phyloP scores from a whole-genome alignment of 1,284 basidiomycete species.

The Cutaneotrichosporon cyanovorans region DNA sequence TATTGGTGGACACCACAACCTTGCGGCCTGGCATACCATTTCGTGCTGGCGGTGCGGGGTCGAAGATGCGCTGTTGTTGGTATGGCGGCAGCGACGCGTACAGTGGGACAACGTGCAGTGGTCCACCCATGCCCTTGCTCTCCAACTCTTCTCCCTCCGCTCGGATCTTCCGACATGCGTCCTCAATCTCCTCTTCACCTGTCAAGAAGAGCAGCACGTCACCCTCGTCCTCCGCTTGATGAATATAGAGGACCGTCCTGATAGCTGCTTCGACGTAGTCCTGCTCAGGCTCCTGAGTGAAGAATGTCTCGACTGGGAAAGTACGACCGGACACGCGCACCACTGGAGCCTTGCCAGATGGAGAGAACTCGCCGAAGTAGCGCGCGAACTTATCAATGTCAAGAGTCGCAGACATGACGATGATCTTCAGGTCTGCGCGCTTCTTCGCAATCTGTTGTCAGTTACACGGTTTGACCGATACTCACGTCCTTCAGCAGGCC shows the following conservation, averaged over 20 bases:
- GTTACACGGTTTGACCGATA: slow-evolving; percentile 43
- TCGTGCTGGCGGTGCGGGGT: slow-evolving; percentile 57
- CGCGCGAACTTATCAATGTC: slow-evolving; percentile 95
- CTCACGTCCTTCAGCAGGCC: slow-evolving; percentile 60
- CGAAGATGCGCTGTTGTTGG: slow-evolving; percentile 94
- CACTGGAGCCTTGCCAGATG: slow-evolving; percentile 61
- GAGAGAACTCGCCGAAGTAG: slow-evolving; percentile 68
- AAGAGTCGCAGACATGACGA: slow-evolving; percentile 97
- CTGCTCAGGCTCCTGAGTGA: slow-evolving; percentile 89
- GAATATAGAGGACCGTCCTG: slow-evolving; percentile 93
- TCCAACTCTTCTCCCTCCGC: slow-evolving; percentile 74
- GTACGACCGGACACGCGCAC: slow-evolving; percentile 95
- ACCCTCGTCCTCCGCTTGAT: slow-evolving; percentile 87
- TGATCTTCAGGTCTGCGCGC: slow-evolving; percentile 86
- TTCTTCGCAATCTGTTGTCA: slow-evolving; percentile 51
- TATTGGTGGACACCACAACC: slow-evolving; percentile 92
- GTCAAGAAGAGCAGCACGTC: slow-evolving; percentile 94
- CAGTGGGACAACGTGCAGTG: slow-evolving; percentile 78
- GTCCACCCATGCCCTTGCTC: slow-evolving; percentile 68
- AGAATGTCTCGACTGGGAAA: slow-evolving; percentile 91
- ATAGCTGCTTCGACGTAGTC: slow-evolving; percentile 98
- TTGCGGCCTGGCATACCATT: slow-evolving; percentile 82
- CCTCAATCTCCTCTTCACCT: slow-evolving; percentile 98
- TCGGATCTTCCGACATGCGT: slow-evolving; percentile 88
- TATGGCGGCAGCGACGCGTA: slow-evolving; percentile 89